A percentile compares a stretch with the other conserved stretches of the same genome.
Conservation (phyloP, 306 rosid species). For the Malus orientalis region DNA sequence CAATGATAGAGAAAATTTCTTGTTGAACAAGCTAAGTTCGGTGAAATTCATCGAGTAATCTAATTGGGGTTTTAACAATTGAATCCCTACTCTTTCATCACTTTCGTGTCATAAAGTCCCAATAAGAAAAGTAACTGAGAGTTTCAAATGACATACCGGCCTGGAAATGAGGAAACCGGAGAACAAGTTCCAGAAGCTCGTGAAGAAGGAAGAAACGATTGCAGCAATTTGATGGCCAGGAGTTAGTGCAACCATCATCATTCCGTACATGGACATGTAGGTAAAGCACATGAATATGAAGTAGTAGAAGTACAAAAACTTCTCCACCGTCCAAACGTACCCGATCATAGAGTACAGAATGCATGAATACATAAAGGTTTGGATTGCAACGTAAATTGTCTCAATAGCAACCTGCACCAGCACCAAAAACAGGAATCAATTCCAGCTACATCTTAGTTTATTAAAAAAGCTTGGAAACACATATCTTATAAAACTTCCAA, state of each 20-base stretch:
- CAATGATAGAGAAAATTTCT: neutral
- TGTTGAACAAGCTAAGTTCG: no score
- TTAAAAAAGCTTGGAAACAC: neutral
- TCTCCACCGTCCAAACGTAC: slow-evolving; percentile 23
- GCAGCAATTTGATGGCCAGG: slow-evolving; percentile 51
- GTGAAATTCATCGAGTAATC: no score
- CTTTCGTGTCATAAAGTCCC: neutral
- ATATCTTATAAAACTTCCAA: neutral
- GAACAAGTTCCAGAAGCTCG: slow-evolving; percentile 62
- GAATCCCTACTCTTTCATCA: neutral
- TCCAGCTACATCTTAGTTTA: neutral
- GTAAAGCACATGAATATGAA: slow-evolving; percentile 51
- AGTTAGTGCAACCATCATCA: slow-evolving; percentile 60
- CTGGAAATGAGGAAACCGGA: slow-evolving; percentile 58
- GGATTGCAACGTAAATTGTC: slow-evolving; percentile 40
- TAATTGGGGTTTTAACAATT: no score
- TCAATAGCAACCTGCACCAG: slow-evolving; percentile 52
- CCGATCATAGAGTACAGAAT: slow-evolving; percentile 59
- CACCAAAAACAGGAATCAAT: neutral
- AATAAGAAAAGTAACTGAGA: neutral
- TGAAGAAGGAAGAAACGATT: slow-evolving; percentile 42
- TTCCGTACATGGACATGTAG: slow-evolving; percentile 58
- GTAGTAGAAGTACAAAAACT: slow-evolving; percentile 54
- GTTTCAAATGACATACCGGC: slow-evolving; percentile 29
- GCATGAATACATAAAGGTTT: slow-evolving; percentile 23